Base-by-base conservation (phyloP, 768 basidiomycete species). In the Russula virescens region DNA sequence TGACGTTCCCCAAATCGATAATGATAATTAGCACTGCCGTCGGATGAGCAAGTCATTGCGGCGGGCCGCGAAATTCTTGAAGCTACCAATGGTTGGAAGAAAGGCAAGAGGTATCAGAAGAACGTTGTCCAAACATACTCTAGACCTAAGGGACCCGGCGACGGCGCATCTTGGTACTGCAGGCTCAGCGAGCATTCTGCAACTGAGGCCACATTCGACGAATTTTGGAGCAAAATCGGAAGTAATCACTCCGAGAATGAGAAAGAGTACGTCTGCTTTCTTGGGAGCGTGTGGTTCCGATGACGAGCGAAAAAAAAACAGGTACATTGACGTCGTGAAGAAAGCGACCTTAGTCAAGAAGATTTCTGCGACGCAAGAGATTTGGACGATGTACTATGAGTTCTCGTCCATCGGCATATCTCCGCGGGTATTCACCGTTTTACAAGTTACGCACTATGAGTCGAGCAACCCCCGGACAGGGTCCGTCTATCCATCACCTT, bases 321-420 rank as follows among this genome's bases (percentile, higher is more conserved):
- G 89, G 69, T 91, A 82, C 70, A 82, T 91, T 2, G 78, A 80
- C 5, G 79, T 82, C 47, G 79, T 91, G 65, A 79, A 84, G 69
- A 84, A 86, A 68, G 87, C 81, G 2, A 79, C 79, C 4, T 76
- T 80, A 66, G 75, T 91, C 66, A 84, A 85, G 71, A 78, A 79
- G 26, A 71, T 91, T 47, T 88, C 88, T 0, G 76, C 81, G 13
- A 85, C 80, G 2, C 81, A 86, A 54, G 75, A 78, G 2, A 83
- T 91, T 64, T 91, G 88, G 88, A 80, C 86, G 0, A 64, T 88
- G 63, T 82, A 83, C 71, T 92, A 92, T 73, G 86, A 80, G 3
- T 88, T 91, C 73, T 76, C 82, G 0, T 82, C 86, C 7, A 84
- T 88, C 3, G 60, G 56, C 25, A 73, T 91, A 21, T 85, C 88